Base-by-base conservation (phyloP, 164 flowering plant species). In the Umbellularia californica region DNA sequence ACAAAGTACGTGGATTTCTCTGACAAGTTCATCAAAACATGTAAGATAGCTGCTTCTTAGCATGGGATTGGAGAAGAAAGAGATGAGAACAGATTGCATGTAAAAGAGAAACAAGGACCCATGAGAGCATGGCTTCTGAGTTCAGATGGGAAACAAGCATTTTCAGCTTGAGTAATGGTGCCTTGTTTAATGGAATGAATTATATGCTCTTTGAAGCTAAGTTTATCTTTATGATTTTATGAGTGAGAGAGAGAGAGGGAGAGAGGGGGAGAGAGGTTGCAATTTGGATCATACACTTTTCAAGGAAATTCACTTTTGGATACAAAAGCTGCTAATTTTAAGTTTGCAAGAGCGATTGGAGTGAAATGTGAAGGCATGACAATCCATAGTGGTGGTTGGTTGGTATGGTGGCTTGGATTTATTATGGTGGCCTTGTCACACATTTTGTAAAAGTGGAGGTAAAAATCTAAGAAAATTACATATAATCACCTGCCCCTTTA, bases 1-100 rank as follows among this genome's bases (percentile, higher is more conserved):
- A 75, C 97, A 0, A 92, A 90, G 76, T 93, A 95, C 70, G 82
- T 95, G n/a, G 75, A 93, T 75, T 88, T 86, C 80, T 87, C 91
- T 0, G 92, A 93, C 77, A 87, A 84, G 55, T 90, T 92, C 83
- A 88, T 95, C 79, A 90, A 84, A 83, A 50, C 85, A 72, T 93
- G 99, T 77, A 89, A 90, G 74, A 86, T 95, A 9, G 84, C 82
- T 70, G 84, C 84, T 72, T 81, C 87, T 69, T 90, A 83, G 76
- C 51, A 27, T 71, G 71, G 55, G 50, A 71, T 73, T 78, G 62
- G 68, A 30, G 69, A 71, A 52, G 15, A 64, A 5, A 20, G 28
- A 23, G 35, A n/a, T 51, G 67, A 28, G 15, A 19, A 19, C 17
- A 55, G 60, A 55, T 55, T 19, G 60, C 60, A 55, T 14, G 20